These are phyloP conservation scores for Alliaria petiolata DNA, from an alignment of 345 rosid species.

Conservation along the genomic window DNA sequence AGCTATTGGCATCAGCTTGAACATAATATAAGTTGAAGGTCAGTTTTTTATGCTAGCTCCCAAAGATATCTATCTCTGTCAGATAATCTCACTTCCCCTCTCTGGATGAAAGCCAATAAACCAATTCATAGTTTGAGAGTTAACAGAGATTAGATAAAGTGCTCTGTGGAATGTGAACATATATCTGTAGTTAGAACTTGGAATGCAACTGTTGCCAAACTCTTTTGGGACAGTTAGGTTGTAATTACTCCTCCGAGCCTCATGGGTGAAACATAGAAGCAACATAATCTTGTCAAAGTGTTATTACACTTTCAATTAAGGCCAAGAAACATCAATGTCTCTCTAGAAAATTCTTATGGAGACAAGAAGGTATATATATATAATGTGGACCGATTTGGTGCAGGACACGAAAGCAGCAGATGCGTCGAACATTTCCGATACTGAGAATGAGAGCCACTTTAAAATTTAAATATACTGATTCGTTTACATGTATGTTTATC, in stretches of 20 bases:
- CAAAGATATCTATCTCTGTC: not conserved
- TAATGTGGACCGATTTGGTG: constrained; percentile 14
- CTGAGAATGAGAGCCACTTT: not conserved
- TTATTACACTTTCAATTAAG: not conserved
- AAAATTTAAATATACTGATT: not conserved
- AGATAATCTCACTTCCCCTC: not conserved
- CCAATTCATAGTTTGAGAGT: not conserved
- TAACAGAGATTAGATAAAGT: not conserved
- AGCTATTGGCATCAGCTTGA: constrained; percentile 48
- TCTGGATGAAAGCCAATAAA: not conserved
- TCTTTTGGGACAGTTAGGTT: constrained; percentile 1
- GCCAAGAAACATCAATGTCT: not conserved
- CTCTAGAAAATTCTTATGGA: too few species aligned
- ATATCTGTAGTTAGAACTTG: constrained; percentile 6
- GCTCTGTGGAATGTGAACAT: not conserved
- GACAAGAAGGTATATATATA: too few species aligned
- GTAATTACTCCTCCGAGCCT: not conserved
- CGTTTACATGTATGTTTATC: not conserved
- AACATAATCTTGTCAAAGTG: constrained; percentile 18
- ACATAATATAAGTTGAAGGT: constrained; percentile 22
- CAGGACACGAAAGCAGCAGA: constrained; percentile 18
- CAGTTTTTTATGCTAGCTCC: not conserved
- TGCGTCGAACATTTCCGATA: constrained; percentile 11
- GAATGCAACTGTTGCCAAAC: constrained; percentile 20
- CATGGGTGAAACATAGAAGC: too few species aligned